Evolutionary conservation across 495 filamentous ascomycete species (phyloP), one percentile per base, ranked within the genome.

Genomic region (Aspergillus homomorphus): DNA sequence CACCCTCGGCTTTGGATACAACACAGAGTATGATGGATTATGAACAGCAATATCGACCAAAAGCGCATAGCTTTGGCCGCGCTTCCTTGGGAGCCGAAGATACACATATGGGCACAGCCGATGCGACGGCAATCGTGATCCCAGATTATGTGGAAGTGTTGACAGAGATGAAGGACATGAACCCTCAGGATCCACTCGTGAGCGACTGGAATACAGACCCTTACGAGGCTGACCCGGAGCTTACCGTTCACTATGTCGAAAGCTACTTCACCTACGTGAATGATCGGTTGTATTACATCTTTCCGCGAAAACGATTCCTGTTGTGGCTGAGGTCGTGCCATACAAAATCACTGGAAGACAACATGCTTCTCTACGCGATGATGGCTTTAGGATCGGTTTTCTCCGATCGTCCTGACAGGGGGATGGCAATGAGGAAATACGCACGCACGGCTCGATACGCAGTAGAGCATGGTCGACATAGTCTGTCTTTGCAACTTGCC

Each of bases 291-390:
- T 83, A 82, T 63, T 77, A 74, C 60, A 77, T 87, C 62, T 83
- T 88, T 61, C 84, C 87, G 20, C 76, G 77, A 61, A 59, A 70
- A 58, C 74, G 66, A 12, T 84, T 86, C 54, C 50, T 76, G 21
- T 46, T 71, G n/a, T 87, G 83, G 83, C 58, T 83, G 33, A 76
- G 70, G 44, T 77, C 75, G 58, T 72, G 77, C 57, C 77, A 61
- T 15, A 69, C 73, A 19, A 88, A 87, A 66, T 81, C 77, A 45
- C 73, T 76, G 60, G 83, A 84, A 67, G 87, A 89, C 69, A 80
- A 80, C 63, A 91, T 89, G 84, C 77, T 87, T 49, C 77, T 87
- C 48, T 90, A 88, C 73, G 81, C 80, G 14, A 80, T 86, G 63
- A 80, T 89, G 63, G 76, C 83, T 2, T 58, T 84, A 59, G 83